Conservation (phyloP, 441 rosid species). For the Brassica hybrid region DNA sequence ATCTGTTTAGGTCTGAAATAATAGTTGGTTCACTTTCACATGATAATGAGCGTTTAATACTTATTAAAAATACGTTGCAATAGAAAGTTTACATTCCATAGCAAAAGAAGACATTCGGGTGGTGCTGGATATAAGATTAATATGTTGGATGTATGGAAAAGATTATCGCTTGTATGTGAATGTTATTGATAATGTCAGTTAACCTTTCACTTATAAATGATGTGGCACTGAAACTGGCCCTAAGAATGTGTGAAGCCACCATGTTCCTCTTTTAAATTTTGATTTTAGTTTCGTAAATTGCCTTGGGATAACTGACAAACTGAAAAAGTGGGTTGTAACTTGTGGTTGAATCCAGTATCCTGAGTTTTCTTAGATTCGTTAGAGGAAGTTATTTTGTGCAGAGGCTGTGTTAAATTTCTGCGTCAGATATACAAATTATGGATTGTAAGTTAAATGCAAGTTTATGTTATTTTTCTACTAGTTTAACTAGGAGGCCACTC, state of each 20-base stretch:
- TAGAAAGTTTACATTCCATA: neutral
- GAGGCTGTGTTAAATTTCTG: neutral
- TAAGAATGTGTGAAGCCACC: neutral
- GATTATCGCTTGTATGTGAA: neutral
- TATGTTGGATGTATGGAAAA: neutral
- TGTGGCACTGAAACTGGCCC: neutral
- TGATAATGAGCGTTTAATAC: neutral
- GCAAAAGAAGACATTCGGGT: neutral
- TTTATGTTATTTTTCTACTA: neutral
- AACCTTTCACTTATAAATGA: neutral
- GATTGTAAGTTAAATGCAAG: neutral
- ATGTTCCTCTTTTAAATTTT: neutral
- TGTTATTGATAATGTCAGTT: constrained; percentile 4
- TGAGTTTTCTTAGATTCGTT: neutral
- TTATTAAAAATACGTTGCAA: neutral
- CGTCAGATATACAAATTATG: neutral
- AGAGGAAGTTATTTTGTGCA: neutral
- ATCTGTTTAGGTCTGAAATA: neutral
- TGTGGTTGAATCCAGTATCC: neutral
- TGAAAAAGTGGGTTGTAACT: neutral
- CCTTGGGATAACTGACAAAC: neutral
- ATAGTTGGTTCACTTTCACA: neutral
- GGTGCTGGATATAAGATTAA: neutral
- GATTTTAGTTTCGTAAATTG: neutral
- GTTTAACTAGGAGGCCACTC: neutral